Conservation (phyloP, 1,284 basidiomycete genomes). For the Puccinia triticina region DNA sequence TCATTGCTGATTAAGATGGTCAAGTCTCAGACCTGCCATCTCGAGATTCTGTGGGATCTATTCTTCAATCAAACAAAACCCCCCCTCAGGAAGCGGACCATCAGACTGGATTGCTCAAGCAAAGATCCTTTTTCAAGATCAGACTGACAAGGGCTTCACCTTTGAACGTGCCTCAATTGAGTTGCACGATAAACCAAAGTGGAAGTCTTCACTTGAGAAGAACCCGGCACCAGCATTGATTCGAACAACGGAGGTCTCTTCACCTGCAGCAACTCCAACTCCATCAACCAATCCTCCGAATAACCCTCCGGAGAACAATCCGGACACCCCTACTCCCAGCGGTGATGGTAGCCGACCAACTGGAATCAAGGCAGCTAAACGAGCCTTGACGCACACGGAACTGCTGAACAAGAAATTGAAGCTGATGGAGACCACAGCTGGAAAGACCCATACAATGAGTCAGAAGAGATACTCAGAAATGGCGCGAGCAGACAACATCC, state of each 20-base stretch:
- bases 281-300: not conserved
- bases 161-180: not conserved
- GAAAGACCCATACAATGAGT: not conserved
- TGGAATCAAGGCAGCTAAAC: not conserved
- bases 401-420: not conserved
- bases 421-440: not conserved
- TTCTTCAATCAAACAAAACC: not conserved
- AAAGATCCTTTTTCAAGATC: not conserved
- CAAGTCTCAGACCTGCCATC: not conserved
- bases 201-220: not conserved
- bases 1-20: not conserved
- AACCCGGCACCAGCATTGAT: not conserved
- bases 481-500: not conserved
- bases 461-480: not conserved
- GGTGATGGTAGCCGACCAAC: not conserved
- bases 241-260: not conserved
- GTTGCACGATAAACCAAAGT: not conserved
- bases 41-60: not conserved
- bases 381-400: not conserved
- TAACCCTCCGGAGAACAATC: not conserved
- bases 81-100: not conserved
- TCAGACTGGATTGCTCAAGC: not conserved
- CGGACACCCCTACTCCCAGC: not conserved
- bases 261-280: not conserved
- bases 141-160: not conserved